phyloP scores from a whole-genome alignment of 164 flowering plant species.

The Kingdonia uniflora region DNA sequence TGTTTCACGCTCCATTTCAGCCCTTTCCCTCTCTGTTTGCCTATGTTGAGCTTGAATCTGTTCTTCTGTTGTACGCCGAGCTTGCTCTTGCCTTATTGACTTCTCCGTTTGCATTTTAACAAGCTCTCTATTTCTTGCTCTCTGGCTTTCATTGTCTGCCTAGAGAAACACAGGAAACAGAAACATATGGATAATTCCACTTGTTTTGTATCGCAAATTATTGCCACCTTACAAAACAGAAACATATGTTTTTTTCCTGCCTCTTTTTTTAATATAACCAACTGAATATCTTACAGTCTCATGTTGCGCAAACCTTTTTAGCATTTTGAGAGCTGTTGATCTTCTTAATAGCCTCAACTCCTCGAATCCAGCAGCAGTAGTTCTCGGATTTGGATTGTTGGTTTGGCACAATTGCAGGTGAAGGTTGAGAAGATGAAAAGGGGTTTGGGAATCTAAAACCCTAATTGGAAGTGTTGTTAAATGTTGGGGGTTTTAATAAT shows the following conservation, averaged over 20 bases:
- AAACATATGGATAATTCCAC: not conserved
- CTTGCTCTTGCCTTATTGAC: conserved; percentile 64
- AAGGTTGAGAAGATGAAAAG: too few species aligned
- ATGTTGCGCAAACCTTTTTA: conserved; percentile 49
- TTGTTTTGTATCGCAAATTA: not conserved
- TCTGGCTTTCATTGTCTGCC: conserved; percentile 79
- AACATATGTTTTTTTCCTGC: not conserved
- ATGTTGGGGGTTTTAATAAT: not conserved
- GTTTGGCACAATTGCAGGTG: too few species aligned
- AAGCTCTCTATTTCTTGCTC: conserved; percentile 81
- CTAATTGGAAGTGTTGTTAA: not conserved
- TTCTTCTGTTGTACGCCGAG: conserved; percentile 79
- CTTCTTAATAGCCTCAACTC: conserved; percentile 46
- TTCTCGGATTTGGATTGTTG: conserved; percentile 85
- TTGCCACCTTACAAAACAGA: not conserved
- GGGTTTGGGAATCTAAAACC: not conserved
- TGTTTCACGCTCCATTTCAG: conserved; percentile 82
- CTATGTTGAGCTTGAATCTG: conserved; percentile 82
- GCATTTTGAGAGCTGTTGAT: conserved; percentile 36
- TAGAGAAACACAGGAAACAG: conserved; percentile 18
- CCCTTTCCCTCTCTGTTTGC: conserved; percentile 88
- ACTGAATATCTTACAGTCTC: conserved; percentile 46
- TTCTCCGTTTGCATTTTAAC: conserved; percentile 92
- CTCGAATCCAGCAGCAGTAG: conserved; percentile 82
- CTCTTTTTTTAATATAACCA: not conserved